These are phyloP conservation scores for Fragaria ananassa DNA, from an alignment of 306 rosid species.

Conservation along the genomic window DNA sequence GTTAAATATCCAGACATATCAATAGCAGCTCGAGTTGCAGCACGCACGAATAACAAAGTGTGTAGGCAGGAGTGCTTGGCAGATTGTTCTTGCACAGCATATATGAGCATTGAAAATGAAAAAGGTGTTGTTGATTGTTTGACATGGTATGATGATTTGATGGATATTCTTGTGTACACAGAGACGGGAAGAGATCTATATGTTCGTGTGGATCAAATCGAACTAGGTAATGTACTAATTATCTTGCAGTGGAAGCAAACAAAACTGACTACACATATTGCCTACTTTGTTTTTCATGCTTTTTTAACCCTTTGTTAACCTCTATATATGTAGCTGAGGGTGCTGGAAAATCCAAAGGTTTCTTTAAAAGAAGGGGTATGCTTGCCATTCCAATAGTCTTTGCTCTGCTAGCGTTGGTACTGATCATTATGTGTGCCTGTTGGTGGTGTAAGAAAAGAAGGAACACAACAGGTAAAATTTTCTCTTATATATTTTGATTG, in stretches of 20 bases:
- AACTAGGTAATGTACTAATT: conserved; percentile 12
- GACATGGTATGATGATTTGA: conserved; percentile 44
- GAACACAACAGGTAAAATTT: conserved; percentile 11
- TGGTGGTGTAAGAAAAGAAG: conserved; percentile 7
- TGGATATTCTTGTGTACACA: conserved; percentile 34
- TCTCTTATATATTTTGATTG: background rate
- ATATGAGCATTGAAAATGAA: conserved; percentile 26
- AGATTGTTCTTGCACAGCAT: conserved; percentile 53
- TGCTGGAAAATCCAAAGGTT: background rate
- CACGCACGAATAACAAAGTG: conserved; percentile 16
- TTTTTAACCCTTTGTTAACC: background rate
- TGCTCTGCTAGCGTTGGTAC: background rate
- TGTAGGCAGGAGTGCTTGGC: conserved; percentile 41
- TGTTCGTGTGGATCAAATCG: conserved; percentile 38
- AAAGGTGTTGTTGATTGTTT: conserved; percentile 37
- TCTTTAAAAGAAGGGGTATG: background rate
- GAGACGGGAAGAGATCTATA: conserved; percentile 22
- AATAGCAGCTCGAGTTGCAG: conserved; percentile 17
- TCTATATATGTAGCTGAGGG: conserved; percentile 4
- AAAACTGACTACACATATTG: background rate
- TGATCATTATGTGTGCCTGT: conserved; percentile 5
- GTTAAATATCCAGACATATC: conserved; percentile 50
- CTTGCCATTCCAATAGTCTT: background rate
- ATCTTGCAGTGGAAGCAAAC: background rate
- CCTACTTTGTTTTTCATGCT: background rate